These are phyloP conservation scores for Ceratobasidium sp. DNA, from an alignment of 1,284 basidiomycete species.

Conservation along the genomic window DNA sequence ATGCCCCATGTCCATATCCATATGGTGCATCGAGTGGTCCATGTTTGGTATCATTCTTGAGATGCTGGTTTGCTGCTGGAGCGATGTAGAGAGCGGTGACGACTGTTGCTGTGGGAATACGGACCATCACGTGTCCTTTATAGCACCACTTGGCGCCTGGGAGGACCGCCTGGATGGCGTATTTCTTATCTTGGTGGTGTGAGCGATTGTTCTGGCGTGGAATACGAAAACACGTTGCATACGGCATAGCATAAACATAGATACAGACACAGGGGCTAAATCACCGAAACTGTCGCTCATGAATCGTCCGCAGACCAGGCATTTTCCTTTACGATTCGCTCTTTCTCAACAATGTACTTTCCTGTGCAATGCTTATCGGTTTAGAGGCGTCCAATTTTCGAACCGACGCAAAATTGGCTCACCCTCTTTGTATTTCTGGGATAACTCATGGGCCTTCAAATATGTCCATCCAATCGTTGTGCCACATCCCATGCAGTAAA, in stretches of 20 bases:
- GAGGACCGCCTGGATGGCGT: not conserved
- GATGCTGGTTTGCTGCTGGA: not conserved
- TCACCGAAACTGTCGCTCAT: not conserved
- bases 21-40: slow-evolving; percentile 34
- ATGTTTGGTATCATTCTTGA: not conserved
- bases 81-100: not conserved
- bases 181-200: not conserved
- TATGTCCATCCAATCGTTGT: slow-evolving; percentile 86
- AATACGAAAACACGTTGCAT: not conserved
- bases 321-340: slow-evolving; percentile 81
- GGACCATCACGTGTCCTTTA: slow-evolving; percentile 6
- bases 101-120: slow-evolving; percentile 9
- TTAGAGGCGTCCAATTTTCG: not conserved
- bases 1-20: slow-evolving; percentile 24
- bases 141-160: not conserved
- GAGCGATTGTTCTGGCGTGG: not conserved
- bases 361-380: slow-evolving; percentile 54
- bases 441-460: slow-evolving; percentile 75
- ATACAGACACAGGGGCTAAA: not conserved
- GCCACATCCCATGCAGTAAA: slow-evolving; percentile 78
- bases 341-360: slow-evolving; percentile 84
- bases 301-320: slow-evolving; percentile 68
- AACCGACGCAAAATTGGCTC: slow-evolving; percentile 42
- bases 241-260: not conserved
- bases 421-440: slow-evolving; percentile 91